Percentiles rank a stretch among this genome's conserved stretches.
phyloP scores from a whole-genome alignment of 768 basidiomycete species.

The Amanita polypyramis region DNA sequence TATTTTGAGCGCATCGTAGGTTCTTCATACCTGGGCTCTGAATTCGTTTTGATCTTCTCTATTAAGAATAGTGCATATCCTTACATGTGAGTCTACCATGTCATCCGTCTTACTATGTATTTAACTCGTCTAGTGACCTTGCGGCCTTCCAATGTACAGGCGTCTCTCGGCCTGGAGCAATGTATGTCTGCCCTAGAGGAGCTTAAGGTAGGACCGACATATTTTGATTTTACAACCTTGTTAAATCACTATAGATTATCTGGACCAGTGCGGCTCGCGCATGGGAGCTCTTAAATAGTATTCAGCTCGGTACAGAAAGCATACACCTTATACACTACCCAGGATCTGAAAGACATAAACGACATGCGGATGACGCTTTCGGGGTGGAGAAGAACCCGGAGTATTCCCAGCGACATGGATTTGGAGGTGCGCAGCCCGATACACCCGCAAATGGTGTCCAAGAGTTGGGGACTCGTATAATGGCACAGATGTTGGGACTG shows the following conservation, averaged over 20 bases:
- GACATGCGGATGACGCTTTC: conserved; percentile 54
- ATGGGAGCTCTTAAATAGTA: conserved; percentile 58
- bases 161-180: conserved; percentile 53
- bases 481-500: conserved; percentile 65
- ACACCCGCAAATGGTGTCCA: conserved; percentile 39
- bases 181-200: conserved; percentile 52
- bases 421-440: conserved; percentile 16
- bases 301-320: conserved; percentile 41
- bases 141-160: conserved; percentile 62
- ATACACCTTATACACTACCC: conserved; percentile 24
- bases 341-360: conserved; percentile 37
- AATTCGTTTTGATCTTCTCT: conserved; percentile 6
- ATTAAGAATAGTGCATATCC: conserved; percentile 67
- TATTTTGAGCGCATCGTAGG: conserved; percentile 64
- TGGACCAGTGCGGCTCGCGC: conserved; percentile 67
- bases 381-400: conserved; percentile 41
- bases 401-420: conserved; percentile 31
- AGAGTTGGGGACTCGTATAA: conserved; percentile 51
- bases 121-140: conserved; percentile 42
- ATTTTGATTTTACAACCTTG: conserved; percentile 5
- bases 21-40: conserved; percentile 6
- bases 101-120: conserved; percentile 8
- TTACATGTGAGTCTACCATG: conserved; percentile 41
- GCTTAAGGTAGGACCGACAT: conserved; percentile 42
- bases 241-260: conserved; percentile 31